Evolutionary conservation across 352 stramenopile species (phyloP).

Genomic region (Phytophthora pseudosyringae): DNA sequence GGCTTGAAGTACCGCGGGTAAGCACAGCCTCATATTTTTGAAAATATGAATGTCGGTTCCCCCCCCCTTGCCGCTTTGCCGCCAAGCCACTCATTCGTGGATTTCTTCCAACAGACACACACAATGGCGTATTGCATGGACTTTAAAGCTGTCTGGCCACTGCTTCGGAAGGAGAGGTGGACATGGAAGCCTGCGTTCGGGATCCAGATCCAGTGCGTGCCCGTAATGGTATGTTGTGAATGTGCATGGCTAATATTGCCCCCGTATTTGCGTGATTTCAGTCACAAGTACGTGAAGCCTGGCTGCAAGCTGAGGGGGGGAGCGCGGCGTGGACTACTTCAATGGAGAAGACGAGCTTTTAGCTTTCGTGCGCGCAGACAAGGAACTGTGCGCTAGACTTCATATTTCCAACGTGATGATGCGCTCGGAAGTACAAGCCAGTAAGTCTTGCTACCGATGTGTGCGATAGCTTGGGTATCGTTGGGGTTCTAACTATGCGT

Average conservation of each 20-base stretch:
- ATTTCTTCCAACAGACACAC: too few species aligned
- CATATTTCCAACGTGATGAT: conserved; percentile 2
- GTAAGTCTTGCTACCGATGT: conserved; percentile 3
- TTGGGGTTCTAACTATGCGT: background rate
- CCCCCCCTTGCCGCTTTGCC: too few species aligned
- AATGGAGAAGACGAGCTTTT: conserved; percentile 6
- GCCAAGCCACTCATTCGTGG: too few species aligned
- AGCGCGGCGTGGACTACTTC: conserved; percentile 5
- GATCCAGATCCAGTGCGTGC: too few species aligned
- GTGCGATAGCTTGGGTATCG: background rate
- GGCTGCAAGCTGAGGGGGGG: background rate
- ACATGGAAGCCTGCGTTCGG: too few species aligned
- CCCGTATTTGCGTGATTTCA: background rate
- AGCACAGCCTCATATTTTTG: background rate
- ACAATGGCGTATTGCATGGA: too few species aligned
- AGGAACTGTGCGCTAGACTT: conserved; percentile 5
- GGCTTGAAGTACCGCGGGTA: background rate
- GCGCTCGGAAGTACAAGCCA: background rate
- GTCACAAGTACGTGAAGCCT: conserved; percentile 11
- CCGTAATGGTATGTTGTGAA: too few species aligned
- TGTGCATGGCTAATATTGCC: too few species aligned
- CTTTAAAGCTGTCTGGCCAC: too few species aligned
- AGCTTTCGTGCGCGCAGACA: background rate
- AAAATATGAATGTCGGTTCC: background rate
- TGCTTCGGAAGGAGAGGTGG: too few species aligned